Percentiles rank a stretch among this genome's conserved stretches.
Conservation (phyloP, 78 protist genomes). For the Dictyostelium brefeldianum region DNA sequence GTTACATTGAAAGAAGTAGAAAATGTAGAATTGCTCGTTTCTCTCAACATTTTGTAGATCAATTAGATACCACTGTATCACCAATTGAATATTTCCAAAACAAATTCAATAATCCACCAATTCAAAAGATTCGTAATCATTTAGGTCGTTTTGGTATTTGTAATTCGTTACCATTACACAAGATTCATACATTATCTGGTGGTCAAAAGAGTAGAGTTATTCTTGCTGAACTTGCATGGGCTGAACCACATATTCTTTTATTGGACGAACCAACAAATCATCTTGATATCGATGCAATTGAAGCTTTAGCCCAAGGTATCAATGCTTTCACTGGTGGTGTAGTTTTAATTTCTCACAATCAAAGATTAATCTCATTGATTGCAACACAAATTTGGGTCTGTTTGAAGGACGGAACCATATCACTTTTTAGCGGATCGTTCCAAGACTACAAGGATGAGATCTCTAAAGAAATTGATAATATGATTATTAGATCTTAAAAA, state of each 20-base stretch:
- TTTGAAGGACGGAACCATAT: slow-evolving; percentile 72
- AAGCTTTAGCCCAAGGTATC: slow-evolving; percentile 92
- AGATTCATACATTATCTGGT: slow-evolving; percentile 90
- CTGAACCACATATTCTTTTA: slow-evolving; percentile 94
- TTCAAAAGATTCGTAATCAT: slow-evolving; percentile 71
- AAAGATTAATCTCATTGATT: slow-evolving; percentile 70
- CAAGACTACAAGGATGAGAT: slow-evolving; percentile 82
- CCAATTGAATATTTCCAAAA: slow-evolving; percentile 88
- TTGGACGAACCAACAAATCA: slow-evolving; percentile 98
- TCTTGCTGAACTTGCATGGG: slow-evolving; percentile 91
- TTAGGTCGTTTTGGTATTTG: slow-evolving; percentile 90
- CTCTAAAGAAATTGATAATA: slow-evolving; percentile 66
- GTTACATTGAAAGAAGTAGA: slow-evolving; percentile 81
- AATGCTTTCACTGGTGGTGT: slow-evolving; percentile 92
- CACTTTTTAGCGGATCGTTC: slow-evolving; percentile 70
- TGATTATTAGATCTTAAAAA: slow-evolving; percentile 47
- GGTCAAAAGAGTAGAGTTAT: slow-evolving; percentile 98
- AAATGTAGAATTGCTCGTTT: slow-evolving; percentile 87
- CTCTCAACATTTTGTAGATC: slow-evolving; percentile 95
- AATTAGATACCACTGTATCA: slow-evolving; percentile 83
- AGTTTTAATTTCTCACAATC: slow-evolving; percentile 93
- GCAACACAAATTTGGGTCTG: slow-evolving; percentile 87
- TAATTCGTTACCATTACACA: slow-evolving; percentile 60
- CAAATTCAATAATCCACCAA: slow-evolving; percentile 76
- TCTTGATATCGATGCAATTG: slow-evolving; percentile 91